Base-by-base conservation (phyloP, 192 early-diverging fungal genomes). In the Coemansia erecta region DNA sequence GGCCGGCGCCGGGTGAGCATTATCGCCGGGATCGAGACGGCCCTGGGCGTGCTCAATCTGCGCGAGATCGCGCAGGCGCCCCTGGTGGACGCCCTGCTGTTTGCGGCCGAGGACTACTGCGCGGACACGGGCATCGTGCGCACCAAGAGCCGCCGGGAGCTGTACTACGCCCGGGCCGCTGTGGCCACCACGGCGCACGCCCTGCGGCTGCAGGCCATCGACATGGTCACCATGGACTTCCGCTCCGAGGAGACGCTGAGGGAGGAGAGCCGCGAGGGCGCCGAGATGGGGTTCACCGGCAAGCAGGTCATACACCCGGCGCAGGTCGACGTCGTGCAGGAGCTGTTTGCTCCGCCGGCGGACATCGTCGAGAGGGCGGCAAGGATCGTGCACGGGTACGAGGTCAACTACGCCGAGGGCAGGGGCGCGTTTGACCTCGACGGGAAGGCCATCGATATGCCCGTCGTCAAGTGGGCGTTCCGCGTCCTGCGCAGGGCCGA, bases 21-120 rank as follows among this genome's bases (percentile, higher is more conserved):
- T n/a, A 85, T 98, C 42, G 93, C 92, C 0, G 88, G 85, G 5
- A 88, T 98, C 42, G 95, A 98, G 73, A 92, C 86, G 64, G 95
- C 92, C 18, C 77, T 86, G 39, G 93, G 90, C 0, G 51, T 98
- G 17, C 80, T 96, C 83, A 94, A 95, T 53, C 64, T 96, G n/a
- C 82, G 81, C 63, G 91, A 89, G 42, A 94, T 98, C 54, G 91
- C 88, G 0, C 80, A 77, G 10, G 77, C 87, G 56, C 79, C 81
- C 8, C 83, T 90, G 8, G 77, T 96, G 19, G 94, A 94, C 64
- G 90, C 88, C 3, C 76, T 98, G 52, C 69, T 92, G 72, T 85
- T 93, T 81, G 95, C 94, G 12, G 89, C 93, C n/a, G 95, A 98
- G 79, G 95, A 98, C 74, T 95, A 90, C 57, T 93, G 92, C 64